Conservation (phyloP, 139 green algal genomes). For the Picochlorum sp. region DNA sequence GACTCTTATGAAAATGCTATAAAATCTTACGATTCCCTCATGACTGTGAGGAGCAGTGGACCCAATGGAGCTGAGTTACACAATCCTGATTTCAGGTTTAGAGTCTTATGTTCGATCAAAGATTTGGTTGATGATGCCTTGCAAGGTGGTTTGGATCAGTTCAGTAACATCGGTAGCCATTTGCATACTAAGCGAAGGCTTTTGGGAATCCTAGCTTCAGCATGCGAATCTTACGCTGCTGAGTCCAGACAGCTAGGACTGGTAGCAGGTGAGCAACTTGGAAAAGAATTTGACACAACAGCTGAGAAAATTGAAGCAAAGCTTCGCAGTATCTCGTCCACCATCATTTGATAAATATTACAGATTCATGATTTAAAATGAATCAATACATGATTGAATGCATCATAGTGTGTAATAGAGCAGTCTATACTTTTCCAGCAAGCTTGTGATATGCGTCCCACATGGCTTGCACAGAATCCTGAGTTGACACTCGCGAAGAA, state of each 20-base stretch:
- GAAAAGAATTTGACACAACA: constrained; percentile 5
- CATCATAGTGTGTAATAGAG: too few species aligned
- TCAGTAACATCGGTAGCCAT: neutral
- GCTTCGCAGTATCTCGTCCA: neutral
- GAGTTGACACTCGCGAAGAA: too few species aligned
- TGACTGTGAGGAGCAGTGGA: constrained; percentile 18
- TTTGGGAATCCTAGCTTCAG: constrained; percentile 19
- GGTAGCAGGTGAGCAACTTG: constrained; percentile 6
- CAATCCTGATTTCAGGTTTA: constrained; percentile 20
- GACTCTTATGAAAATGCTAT: constrained; percentile 26
- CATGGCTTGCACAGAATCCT: too few species aligned
- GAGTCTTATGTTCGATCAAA: constrained; percentile 22
- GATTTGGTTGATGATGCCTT: constrained; percentile 5
- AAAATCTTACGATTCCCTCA: constrained; percentile 21
- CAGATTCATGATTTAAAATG: too few species aligned
- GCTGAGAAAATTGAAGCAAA: neutral
- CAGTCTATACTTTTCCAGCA: too few species aligned
- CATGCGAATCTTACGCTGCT: constrained; percentile 27
- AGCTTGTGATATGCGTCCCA: too few species aligned
- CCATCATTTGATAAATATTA: too few species aligned
- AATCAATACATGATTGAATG: too few species aligned
- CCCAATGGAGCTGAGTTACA: constrained; percentile 24
- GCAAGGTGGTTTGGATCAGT: constrained; percentile 8
- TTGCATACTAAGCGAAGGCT: constrained; percentile 12
- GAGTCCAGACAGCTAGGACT: constrained; percentile 3